These are phyloP conservation scores for Leccinum sublutescens DNA, from an alignment of 768 basidiomycete species.

Conservation along the genomic window DNA sequence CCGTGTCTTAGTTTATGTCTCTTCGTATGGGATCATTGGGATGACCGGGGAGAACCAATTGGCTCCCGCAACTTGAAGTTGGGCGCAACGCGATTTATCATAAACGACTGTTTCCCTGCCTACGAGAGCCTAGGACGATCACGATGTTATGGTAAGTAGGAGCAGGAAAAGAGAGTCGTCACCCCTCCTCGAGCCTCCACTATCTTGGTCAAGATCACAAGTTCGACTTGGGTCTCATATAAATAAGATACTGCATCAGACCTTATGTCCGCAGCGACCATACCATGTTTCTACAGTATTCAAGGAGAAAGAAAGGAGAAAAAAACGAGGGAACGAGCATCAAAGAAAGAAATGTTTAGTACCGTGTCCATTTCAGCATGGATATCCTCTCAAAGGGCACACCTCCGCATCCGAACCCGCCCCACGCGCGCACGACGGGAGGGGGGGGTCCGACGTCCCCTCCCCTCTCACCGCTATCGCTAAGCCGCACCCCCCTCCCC, in stretches of 20 bases:
- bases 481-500: conserved; percentile 16
- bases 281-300: background rate
- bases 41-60: too few relatives aligned
- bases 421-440: background rate
- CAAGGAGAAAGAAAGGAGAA: background rate
- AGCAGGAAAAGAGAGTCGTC: background rate
- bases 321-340: conserved; percentile 2
- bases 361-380: conserved; percentile 7
- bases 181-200: too few relatives aligned
- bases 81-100: too few relatives aligned
- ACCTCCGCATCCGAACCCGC: background rate
- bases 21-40: too few relatives aligned
- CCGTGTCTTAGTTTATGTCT: background rate
- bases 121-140: background rate
- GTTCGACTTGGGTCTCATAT: background rate
- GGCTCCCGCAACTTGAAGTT: too few relatives aligned
- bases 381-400: background rate
- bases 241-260: background rate
- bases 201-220: background rate
- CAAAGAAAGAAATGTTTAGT: background rate
- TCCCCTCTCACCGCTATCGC: background rate
- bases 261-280: background rate
- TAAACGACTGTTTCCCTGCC: too few relatives aligned
- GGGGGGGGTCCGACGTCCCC: too few relatives aligned
- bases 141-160: background rate